Evolutionary conservation across 495 filamentous ascomycete species (phyloP).

Genomic region (Penicillium coprophilum): DNA sequence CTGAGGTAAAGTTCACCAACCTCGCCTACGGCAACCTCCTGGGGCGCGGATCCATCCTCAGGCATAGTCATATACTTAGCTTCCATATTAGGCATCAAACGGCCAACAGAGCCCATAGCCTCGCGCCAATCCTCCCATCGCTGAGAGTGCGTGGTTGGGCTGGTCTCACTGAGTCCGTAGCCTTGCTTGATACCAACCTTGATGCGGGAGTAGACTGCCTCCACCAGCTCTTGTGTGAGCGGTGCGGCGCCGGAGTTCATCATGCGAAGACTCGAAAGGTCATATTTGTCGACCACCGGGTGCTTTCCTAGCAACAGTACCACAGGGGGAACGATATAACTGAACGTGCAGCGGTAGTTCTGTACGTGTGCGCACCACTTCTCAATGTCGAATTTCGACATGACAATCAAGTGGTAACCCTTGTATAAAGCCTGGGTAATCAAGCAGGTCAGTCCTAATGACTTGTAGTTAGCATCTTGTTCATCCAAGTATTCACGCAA

Average conservation of each 20-base stretch:
- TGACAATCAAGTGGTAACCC: slow-evolving; percentile 70
- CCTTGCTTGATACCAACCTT: slow-evolving; percentile 78
- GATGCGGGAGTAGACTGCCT: slow-evolving; percentile 72
- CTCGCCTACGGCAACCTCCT: slow-evolving; percentile 58
- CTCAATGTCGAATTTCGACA: slow-evolving; percentile 82
- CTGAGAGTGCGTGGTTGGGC: slow-evolving; percentile 57
- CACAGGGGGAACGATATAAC: slow-evolving; percentile 83
- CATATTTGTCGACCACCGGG: slow-evolving; percentile 73
- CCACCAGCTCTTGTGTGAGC: slow-evolving; percentile 76
- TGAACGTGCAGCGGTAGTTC: slow-evolving; percentile 69
- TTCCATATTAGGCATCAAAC: slow-evolving; percentile 74
- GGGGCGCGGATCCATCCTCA: slow-evolving; percentile 51
- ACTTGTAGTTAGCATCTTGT: slow-evolving; percentile 55
- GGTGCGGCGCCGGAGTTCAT: slow-evolving; percentile 90
- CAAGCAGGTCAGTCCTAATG: slow-evolving; percentile 65
- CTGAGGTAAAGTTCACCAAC: slow-evolving; percentile 64
- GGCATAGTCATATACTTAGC: slow-evolving; percentile 73
- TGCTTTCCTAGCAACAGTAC: slow-evolving; percentile 78
- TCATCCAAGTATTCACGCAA: slow-evolving; percentile 51
- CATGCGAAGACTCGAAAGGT: slow-evolving; percentile 77
- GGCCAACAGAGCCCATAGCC: slow-evolving; percentile 77
- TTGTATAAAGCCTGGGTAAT: slow-evolving; percentile 63
- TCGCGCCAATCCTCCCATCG: slow-evolving; percentile 75
- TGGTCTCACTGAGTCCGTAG: slow-evolving; percentile 84
- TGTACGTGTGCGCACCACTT: slow-evolving; percentile 76